A percentile compares a stretch with the other conserved stretches of the same genome.
Conservation (phyloP, 1,139 yeast species). For the Debaryomycetaceae sp. region DNA sequence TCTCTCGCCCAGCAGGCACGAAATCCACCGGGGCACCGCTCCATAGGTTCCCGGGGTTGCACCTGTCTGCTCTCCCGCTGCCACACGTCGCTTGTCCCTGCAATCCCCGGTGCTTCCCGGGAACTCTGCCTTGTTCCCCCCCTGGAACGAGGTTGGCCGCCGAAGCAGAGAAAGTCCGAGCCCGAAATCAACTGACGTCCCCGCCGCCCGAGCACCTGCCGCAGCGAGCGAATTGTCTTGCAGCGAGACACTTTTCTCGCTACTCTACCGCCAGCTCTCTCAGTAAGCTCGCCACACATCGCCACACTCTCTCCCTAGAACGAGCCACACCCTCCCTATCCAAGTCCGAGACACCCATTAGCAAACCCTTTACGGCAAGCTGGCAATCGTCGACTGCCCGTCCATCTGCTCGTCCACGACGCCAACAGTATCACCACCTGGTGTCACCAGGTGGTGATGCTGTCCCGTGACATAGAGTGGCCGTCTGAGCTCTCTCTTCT, state of each 20-base stretch:
- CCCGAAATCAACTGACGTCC: not conserved
- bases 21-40: no score
- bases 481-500: not conserved
- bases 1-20: no score
- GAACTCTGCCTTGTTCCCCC: not conserved
- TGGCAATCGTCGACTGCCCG: no score
- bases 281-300: not conserved
- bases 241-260: no score
- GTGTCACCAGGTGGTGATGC: not conserved
- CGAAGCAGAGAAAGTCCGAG: not conserved
- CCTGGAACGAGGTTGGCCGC: not conserved
- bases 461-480: not conserved
- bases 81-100: no score
- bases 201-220: not conserved
- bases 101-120: conserved; percentile 1
- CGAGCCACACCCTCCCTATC: not conserved
- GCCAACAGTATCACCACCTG: not conserved
- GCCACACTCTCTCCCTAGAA: not conserved
- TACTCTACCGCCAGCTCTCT: no score
- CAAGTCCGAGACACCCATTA: conserved; percentile 1
- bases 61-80: no score
- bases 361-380: not conserved
- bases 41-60: no score
- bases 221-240: no score
- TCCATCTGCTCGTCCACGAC: no score